Evolutionary conservation across 2,329 filamentous ascomycete genomes (phyloP).

Genomic region (Fusarium protoensiforme): DNA sequence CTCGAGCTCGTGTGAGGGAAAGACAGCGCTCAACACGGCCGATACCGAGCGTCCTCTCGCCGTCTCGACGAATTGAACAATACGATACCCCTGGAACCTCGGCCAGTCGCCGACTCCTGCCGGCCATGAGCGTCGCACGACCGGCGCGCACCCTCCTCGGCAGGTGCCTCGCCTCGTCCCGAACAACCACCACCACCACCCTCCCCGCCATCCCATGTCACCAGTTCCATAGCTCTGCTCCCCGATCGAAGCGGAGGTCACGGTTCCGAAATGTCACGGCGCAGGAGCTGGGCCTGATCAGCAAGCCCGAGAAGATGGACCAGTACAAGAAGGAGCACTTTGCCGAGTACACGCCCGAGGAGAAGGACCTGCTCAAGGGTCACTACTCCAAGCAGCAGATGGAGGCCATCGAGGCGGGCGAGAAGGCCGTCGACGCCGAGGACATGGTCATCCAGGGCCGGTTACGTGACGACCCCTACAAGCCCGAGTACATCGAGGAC

Average conservation of each 20-base stretch:
- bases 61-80: constrained; percentile 18
- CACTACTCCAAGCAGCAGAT: constrained; percentile 86
- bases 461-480: constrained; percentile 77
- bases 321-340: constrained; percentile 61
- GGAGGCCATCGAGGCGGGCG: constrained; percentile 82
- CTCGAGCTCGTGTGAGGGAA: constrained; percentile 46
- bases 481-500: constrained; percentile 83
- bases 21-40: constrained; percentile 23
- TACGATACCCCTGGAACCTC: constrained; percentile 1
- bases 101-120: constrained; percentile 18
- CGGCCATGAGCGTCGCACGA: constrained; percentile 66
- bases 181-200: constrained; percentile 34
- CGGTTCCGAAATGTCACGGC: constrained; percentile 66
- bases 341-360: constrained; percentile 73
- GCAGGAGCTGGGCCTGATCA: constrained; percentile 61
- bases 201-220: constrained; percentile 48
- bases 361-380: constrained; percentile 70
- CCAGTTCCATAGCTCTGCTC: constrained; percentile 64
- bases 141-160: constrained; percentile 65
- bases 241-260: constrained; percentile 58
- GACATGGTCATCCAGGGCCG: constrained; percentile 81
- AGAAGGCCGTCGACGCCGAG: constrained; percentile 77
- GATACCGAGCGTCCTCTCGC: constrained; percentile 14
- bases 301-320: constrained; percentile 54
- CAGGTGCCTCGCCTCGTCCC: constrained; percentile 57